Evolutionary conservation across 2,329 filamentous ascomycete genomes (phyloP), one percentile per base, ranked within the genome.

Genomic region (Fusarium sp.): DNA sequence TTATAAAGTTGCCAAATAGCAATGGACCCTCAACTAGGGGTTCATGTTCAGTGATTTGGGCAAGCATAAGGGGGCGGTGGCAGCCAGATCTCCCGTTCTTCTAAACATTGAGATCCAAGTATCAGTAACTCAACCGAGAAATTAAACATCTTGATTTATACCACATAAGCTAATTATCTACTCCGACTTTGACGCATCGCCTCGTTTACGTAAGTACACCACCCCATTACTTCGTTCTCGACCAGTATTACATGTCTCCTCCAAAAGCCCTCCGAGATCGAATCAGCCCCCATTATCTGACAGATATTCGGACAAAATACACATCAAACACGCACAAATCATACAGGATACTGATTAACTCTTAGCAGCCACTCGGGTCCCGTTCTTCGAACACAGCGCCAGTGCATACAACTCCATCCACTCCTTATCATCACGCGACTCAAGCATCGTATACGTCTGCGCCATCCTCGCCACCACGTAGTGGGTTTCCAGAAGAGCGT

Each of bases 351-450:
- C 3, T 16, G n/a, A 28, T 63, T 35, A 74, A 16, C 31, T 49
- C 37, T 37, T 74, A 7, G 66, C 61, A 53, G 69, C 59, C 31
- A 75, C 70, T 28, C 61, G 59, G 31, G 70, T 69, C 10, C 79
- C 78, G 42, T 79, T 75, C 48, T 75, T 79, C 12, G 78, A 80
- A 10, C 77, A 79, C 18, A 77, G 68, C 8, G 77, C 77, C 49
- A 80, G 65, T 4, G 78, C 78, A 53, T 78, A 78, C 23, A 77
- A 54, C 63, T 80, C 79, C 47, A 74, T 68, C 79, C 79, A 80
- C 24, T 75, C 74, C 13, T 62, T 48, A 4, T 74, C 67, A 21
- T 79, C 77, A 13, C 56, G 56, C 21, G 77, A 75, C 38, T 74
- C 63, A 35, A 80, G 69, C 6, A 54, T 49, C 37, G 61, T 67